Percentiles rank a stretch among this genome's conserved stretches.
These are phyloP conservation scores for Amaranthus cruentus DNA, from an alignment of 148 eudicot species.

Conservation along the genomic window DNA sequence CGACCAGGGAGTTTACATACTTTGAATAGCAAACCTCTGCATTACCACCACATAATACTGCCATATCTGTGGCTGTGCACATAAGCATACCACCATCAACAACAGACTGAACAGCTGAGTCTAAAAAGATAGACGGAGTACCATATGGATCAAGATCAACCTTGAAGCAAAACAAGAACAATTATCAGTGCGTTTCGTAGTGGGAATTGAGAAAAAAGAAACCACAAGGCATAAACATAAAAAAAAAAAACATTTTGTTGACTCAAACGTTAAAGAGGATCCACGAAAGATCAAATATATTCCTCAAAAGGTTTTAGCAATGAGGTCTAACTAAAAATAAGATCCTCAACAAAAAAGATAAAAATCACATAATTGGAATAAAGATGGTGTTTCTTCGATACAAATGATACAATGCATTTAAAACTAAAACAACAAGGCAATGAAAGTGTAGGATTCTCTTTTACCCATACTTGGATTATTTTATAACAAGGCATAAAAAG, in stretches of 20 bases:
- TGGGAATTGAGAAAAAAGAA: not conserved
- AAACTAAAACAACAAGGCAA: not conserved
- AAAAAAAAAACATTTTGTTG: not conserved
- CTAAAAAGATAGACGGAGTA: constrained; percentile 91
- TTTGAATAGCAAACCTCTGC: constrained; percentile 99
- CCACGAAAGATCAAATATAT: no score
- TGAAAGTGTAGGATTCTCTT: not conserved
- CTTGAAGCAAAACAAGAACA: constrained; percentile 33
- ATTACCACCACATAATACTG: constrained; percentile 90
- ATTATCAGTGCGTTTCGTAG: not conserved
- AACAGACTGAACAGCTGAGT: constrained; percentile 92
- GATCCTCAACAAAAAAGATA: no score
- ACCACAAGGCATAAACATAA: not conserved
- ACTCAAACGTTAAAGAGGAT: not conserved
- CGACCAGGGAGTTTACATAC: constrained; percentile 34
- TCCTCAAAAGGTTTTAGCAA: no score
- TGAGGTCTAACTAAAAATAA: not conserved
- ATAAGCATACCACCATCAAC: constrained; percentile 89
- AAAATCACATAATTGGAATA: no score
- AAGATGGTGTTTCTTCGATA: no score
- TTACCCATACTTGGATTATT: not conserved
- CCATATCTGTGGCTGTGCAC: constrained; percentile 99
- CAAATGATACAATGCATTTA: no score
- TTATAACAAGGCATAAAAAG: no score
- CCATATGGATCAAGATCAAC: constrained; percentile 99